Evolutionary conservation across 2,329 filamentous ascomycete species (phyloP).

Genomic region (Aspergillus arachidicola): DNA sequence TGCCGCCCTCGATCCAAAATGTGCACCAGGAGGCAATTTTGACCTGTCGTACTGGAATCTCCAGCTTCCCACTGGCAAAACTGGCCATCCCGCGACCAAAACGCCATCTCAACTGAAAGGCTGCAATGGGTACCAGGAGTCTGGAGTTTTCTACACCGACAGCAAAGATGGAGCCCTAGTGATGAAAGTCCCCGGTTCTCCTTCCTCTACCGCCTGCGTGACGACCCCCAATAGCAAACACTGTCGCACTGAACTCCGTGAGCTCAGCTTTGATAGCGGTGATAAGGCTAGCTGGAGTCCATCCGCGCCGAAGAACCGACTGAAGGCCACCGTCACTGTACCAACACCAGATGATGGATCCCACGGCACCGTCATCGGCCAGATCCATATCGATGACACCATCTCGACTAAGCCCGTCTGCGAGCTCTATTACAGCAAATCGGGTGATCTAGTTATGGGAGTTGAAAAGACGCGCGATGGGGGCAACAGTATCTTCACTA

Average conservation of each 20-base stretch:
- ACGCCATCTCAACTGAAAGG: background rate
- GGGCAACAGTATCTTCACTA: background rate
- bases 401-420: background rate
- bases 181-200: background rate
- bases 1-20: background rate
- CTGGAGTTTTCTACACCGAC: background rate
- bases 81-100: background rate
- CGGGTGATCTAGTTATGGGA: background rate
- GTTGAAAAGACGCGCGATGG: background rate
- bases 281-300: background rate
- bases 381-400: background rate
- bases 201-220: background rate
- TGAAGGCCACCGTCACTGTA: background rate
- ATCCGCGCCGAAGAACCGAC: background rate
- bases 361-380: background rate
- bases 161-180: background rate
- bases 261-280: background rate
- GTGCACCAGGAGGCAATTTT: background rate
- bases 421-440: background rate
- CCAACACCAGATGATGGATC: background rate
- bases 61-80: background rate
- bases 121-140: background rate
- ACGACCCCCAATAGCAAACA: background rate
- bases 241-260: background rate
- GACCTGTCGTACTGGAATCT: background rate